Base-by-base conservation (phyloP, 2,329 filamentous ascomycete genomes). In the Fusarium austroafricanum region DNA sequence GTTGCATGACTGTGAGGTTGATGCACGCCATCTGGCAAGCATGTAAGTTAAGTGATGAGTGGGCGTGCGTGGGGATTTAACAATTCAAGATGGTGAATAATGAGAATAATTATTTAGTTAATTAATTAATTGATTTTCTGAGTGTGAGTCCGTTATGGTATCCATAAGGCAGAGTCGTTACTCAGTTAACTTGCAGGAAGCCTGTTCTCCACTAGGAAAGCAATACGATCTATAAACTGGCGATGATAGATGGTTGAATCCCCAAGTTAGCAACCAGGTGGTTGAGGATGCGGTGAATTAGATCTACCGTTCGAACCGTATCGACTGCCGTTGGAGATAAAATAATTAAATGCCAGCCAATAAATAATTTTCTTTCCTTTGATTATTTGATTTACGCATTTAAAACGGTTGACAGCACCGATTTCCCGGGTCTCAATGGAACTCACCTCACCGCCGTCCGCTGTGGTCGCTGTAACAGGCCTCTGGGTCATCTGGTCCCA, bases 401-500 rank as follows among this genome's bases (percentile, higher is more conserved):
- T 31, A 31, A 31, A 31, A 55, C 59, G 65, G 44, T 54, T 65
- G 53, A 52, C 68, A 67, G 68, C 60, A 67, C 71, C 71, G 71
- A 62, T 53, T 66, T 63, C 58, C 63, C 66, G 60, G 71, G 54
- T 71, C 66, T 72, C 68, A 71, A 4, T 5, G 4, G 21, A 8
- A 26, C 29, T 31, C 10, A 14, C 31, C 14, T 7, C 31, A 15
- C 70, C 68, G 68, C 70, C 21, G 6, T 12, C 68, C 59, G 67
- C 60, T 20, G 26, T 37, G 66, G 65, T 20, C 66, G 28, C 65
- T 68, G 35, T 43, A 63, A 58, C 49, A 70, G 65, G 61, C 49
- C 66, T 29, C 40, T 57, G 23, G 77, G 77, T 79, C 77, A 79
- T 79, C 77, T 79, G 77, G 75, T 63, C 61, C 47, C 59, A 65